phyloP scores from a whole-genome alignment of 1,139 yeast genomes.

The Yamadazyma aaseri region DNA sequence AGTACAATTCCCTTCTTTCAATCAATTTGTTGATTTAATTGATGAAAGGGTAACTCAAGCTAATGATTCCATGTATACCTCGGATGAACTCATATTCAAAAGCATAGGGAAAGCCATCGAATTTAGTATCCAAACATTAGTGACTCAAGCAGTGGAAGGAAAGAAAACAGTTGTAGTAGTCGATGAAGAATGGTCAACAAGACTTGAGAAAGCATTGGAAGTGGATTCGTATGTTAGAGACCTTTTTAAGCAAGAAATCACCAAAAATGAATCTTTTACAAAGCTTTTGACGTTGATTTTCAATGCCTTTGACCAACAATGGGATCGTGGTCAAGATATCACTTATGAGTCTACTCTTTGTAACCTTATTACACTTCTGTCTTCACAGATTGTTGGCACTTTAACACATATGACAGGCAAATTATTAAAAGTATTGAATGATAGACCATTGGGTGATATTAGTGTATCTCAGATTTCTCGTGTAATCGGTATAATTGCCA shows the following conservation, averaged over 20 bases:
- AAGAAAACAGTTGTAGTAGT: conserved; percentile 55
- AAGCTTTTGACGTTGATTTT: conserved; percentile 23
- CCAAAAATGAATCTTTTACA: conserved; percentile 14
- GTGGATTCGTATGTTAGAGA: conserved; percentile 54
- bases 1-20: conserved; percentile 46
- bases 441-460: conserved; percentile 29
- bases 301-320: conserved; percentile 29
- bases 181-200: conserved; percentile 74
- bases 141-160: conserved; percentile 59
- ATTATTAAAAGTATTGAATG: conserved; percentile 24
- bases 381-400: conserved; percentile 25
- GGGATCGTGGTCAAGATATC: conserved; percentile 16
- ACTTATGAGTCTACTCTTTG: conserved; percentile 30
- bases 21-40: conserved; percentile 29
- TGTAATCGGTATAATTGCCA: conserved; percentile 54
- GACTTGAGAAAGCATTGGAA: conserved; percentile 71
- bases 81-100: conserved; percentile 23
- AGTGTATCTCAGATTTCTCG: conserved; percentile 42
- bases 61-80: conserved; percentile 6
- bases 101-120: conserved; percentile 42
- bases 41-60: conserved; percentile 22
- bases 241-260: conserved; percentile 30
- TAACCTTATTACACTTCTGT: conserved; percentile 36
- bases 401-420: conserved; percentile 20
- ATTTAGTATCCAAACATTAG: conserved; percentile 54